Percentiles rank a stretch among this genome's conserved stretches.
These are phyloP conservation scores for Limnomonas spitsbergensis DNA, from an alignment of 139 green algal genomes.

Conservation along the genomic window DNA sequence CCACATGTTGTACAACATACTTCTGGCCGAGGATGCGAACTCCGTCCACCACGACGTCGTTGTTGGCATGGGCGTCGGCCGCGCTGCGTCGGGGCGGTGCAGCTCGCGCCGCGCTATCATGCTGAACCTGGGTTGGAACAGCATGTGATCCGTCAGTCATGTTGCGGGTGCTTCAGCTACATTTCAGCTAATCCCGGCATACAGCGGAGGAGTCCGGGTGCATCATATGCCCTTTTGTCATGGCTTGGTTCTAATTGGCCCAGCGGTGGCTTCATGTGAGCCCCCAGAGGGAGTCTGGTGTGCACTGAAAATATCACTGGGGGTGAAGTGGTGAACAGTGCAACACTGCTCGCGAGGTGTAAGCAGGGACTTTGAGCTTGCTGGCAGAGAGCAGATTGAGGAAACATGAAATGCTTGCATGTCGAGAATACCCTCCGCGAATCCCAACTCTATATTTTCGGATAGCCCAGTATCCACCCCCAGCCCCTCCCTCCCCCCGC, in stretches of 20 bases:
- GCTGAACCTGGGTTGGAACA: background rate
- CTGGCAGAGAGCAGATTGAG: too few species aligned
- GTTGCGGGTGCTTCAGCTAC: background rate
- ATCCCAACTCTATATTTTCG: too few species aligned
- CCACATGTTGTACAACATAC: slow-evolving; percentile 51
- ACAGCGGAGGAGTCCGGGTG: background rate
- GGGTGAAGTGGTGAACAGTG: too few species aligned
- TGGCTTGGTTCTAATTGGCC: background rate
- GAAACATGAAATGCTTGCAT: too few species aligned
- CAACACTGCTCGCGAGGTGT: too few species aligned
- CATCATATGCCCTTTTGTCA: background rate
- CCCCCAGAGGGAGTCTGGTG: too few species aligned
- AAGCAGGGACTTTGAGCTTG: too few species aligned
- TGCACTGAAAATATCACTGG: too few species aligned
- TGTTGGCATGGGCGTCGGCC: background rate
- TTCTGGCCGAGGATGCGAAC: slow-evolving; percentile 46
- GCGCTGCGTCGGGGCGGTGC: slow-evolving; percentile 11
- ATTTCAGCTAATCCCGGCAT: background rate
- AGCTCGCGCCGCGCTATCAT: background rate
- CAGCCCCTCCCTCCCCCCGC: too few species aligned
- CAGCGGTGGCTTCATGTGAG: too few species aligned
- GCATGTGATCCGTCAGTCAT: background rate
- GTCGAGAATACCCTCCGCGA: too few species aligned
- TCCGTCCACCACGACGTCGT: slow-evolving; percentile 29
- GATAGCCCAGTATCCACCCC: too few species aligned